These are phyloP conservation scores for Globisporangium heterothallicum DNA, from an alignment of 352 stramenopile genomes.

Conservation along the genomic window DNA sequence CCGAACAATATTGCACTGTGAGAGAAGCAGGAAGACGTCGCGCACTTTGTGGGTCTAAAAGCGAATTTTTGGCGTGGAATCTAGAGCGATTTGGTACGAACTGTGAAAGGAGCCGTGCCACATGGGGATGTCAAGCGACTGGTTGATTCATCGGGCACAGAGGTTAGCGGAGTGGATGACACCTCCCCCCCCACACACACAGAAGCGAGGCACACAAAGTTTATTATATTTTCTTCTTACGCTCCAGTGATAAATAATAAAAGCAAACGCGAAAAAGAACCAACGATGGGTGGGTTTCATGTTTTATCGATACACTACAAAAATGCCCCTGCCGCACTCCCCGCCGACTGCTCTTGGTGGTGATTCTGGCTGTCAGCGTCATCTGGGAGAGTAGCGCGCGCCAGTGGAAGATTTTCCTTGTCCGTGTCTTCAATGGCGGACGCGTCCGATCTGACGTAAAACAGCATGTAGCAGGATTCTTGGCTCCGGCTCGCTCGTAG, in stretches of 20 bases:
- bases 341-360: neutral
- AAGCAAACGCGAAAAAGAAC: neutral
- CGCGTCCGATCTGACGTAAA: constrained; percentile 60
- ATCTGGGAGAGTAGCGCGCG: constrained; percentile 5
- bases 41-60: neutral
- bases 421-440: constrained; percentile 15
- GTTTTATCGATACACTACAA: neutral
- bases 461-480: constrained; percentile 87
- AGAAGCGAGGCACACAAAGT: constrained; percentile 7
- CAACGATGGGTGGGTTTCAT: neutral
- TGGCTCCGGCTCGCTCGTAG: constrained; percentile 67
- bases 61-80: constrained; percentile 13
- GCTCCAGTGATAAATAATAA: neutral
- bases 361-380: neutral
- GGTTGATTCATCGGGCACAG: neutral
- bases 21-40: constrained; percentile 4
- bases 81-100: neutral
- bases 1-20: constrained; percentile 61
- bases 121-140: neutral
- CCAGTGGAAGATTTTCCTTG: constrained; percentile 63
- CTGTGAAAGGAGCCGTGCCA: neutral
- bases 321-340: neutral
- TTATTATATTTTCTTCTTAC: constrained; percentile 4
- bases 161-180: neutral
- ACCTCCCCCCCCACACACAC: neutral